A percentile compares a stretch with the other conserved stretches of the same genome.
phyloP scores from a whole-genome alignment of 139 green algal genomes.

The Chlorella sp. region DNA sequence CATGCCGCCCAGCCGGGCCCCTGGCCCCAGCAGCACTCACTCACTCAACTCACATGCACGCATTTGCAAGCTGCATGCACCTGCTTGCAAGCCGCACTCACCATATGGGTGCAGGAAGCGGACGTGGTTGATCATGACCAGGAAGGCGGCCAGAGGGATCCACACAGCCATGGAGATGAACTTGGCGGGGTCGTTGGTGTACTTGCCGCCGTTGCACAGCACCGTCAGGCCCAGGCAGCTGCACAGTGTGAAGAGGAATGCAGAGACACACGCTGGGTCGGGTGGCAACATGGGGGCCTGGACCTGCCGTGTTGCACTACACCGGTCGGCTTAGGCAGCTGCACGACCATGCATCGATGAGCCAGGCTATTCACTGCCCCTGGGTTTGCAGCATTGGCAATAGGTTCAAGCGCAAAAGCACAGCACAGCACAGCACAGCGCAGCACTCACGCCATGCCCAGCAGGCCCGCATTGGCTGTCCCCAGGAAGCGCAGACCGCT shows the following conservation, averaged over 20 bases:
- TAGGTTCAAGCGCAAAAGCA: no score
- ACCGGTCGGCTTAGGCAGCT: no score
- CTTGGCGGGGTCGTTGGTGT: slow-evolving; percentile 34
- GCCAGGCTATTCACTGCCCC: no score
- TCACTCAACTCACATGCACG: no score
- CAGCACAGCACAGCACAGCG: no score
- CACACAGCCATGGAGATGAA: slow-evolving; percentile 29
- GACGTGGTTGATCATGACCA: slow-evolving; percentile 38
- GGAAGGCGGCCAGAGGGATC: background rate
- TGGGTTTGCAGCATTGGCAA: no score
- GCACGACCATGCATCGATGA: no score
- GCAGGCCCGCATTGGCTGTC: slow-evolving; percentile 22
- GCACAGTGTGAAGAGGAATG: background rate
- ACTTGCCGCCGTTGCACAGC: slow-evolving; percentile 24
- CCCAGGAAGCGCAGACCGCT: slow-evolving; percentile 22
- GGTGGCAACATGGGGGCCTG: no score
- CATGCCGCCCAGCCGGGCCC: no score
- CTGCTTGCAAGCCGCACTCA: background rate
- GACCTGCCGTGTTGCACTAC: no score
- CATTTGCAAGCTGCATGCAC: no score
- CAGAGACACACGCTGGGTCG: background rate
- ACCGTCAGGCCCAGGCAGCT: slow-evolving; percentile 2
- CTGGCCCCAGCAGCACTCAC: no score
- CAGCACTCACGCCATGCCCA: slow-evolving; percentile 32
- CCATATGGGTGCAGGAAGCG: slow-evolving; percentile 7